Evolutionary conservation across 2,329 filamentous ascomycete genomes (phyloP), one percentile per base, ranked within the genome.

Genomic region (Sarocladium kiliense): DNA sequence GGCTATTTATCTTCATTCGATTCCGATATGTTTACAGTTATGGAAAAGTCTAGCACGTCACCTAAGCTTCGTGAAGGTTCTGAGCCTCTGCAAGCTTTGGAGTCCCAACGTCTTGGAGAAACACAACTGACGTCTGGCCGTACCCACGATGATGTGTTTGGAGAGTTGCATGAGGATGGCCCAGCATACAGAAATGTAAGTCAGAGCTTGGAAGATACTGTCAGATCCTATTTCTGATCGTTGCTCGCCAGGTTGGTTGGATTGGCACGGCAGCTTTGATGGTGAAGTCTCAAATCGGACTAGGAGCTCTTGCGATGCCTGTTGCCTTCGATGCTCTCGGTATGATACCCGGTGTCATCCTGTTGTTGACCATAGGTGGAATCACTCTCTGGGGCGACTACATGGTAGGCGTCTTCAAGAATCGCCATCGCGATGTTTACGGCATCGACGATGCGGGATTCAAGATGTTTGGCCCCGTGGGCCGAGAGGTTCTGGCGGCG

Each of bases 381-480:
- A 76, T 78, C 58, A 77, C 76, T 0, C 74, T 72, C 2, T 79
- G 77, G 77, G 76, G 74, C 2, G 68, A 70, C 54, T 77, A 75
- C 58, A 74, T 77, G 23, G 67, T 79, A 76, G 77, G 76, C 3
- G 63, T 67, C 14, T 81, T 81, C 67, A 82, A 82, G 61, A 60
- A 75, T 14, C 65, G 65, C 9, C 79, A 82, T 59, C 73, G 71
- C 1, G 70, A 76, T 19, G 74, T 81, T 1, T 81, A 82, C 60
- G 72, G 76, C 27, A 78, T 82, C 54, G 78, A 79, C 51, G 79
- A 81, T 59, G 78, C 74, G 0, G 78, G 77, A 18, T 60, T 60
- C 3, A 64, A 79, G 36, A 68, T 81, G n/a, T 77, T 79, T 58
- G 78, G 79, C 14, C 68, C 65, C 1, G 55, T 71, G 4, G 77